Conservation (phyloP, 225 moss, liverwort and hornwort species). For the Lunularia cruciata region DNA sequence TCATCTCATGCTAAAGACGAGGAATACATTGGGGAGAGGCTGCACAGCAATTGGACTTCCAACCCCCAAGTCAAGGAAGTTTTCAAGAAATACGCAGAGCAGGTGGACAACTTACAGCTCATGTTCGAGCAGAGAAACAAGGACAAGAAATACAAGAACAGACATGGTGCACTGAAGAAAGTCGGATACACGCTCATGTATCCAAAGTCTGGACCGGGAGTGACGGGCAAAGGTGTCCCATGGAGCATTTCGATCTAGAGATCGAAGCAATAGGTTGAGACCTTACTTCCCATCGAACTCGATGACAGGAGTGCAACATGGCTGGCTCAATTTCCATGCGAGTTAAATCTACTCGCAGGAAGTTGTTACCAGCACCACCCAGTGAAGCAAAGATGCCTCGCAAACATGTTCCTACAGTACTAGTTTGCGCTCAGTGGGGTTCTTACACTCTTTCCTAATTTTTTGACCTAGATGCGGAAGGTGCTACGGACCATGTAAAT, state of each 20-base stretch:
- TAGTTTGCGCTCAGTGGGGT: too few relatives aligned
- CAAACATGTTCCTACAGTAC: too few relatives aligned
- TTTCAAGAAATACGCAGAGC: constrained; percentile 27
- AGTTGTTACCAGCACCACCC: too few relatives aligned
- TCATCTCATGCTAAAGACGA: constrained; percentile 62
- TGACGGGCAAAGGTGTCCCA: constrained; percentile 53
- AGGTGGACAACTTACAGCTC: constrained; percentile 29
- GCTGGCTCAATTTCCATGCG: too few relatives aligned
- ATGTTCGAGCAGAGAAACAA: constrained; percentile 39
- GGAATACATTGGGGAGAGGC: constrained; percentile 46
- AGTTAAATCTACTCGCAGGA: too few relatives aligned
- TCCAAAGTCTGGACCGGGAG: constrained; percentile 44
- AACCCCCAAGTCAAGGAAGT: not conserved
- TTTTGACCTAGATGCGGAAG: too few relatives aligned
- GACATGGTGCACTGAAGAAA: constrained; percentile 31
- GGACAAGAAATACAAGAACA: constrained; percentile 33
- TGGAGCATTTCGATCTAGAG: constrained; percentile 41
- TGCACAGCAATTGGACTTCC: constrained; percentile 27
- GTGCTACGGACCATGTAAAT: too few relatives aligned
- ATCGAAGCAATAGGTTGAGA: too few relatives aligned
- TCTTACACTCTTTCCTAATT: too few relatives aligned
- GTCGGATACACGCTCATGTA: constrained; percentile 46
- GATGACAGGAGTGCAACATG: too few relatives aligned
- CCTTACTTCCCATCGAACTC: too few relatives aligned
- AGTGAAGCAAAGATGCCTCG: too few relatives aligned